Evolutionary conservation across 2,329 filamentous ascomycete genomes (phyloP).

Genomic region (Botryosphaeria dothidea): DNA sequence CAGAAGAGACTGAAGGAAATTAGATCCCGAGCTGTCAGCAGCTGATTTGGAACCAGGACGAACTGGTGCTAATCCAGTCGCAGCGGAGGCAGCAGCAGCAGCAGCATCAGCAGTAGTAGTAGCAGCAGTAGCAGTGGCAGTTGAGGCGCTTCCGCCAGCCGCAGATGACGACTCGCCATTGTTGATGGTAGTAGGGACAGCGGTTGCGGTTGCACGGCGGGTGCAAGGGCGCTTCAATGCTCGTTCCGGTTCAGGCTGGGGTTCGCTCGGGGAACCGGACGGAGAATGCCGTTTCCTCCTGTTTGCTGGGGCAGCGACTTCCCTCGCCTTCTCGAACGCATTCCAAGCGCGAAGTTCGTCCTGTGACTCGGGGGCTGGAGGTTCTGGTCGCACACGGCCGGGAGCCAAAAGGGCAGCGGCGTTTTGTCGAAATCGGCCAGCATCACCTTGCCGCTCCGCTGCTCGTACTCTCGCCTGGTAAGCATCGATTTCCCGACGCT

Average conservation of each 20-base stretch:
- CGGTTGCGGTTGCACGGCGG: conserved; percentile 61
- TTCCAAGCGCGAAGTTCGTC: conserved; percentile 89
- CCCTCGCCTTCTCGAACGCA: conserved; percentile 80
- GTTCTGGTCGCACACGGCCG: conserved; percentile 33
- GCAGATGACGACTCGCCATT: conserved; percentile 14
- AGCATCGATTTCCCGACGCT: conserved; percentile 62
- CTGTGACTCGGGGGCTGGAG: conserved; percentile 67
- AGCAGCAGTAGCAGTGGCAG: conserved; percentile 39
- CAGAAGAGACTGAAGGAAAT: conserved; percentile 79
- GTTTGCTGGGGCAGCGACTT: conserved; percentile 51
- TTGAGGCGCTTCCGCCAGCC: background rate
- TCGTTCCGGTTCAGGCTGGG: conserved; percentile 69
- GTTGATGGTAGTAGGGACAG: no score
- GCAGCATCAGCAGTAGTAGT: conserved; percentile 33
- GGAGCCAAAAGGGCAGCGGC: conserved; percentile 61
- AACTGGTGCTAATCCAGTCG: conserved; percentile 33
- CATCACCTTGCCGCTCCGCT: conserved; percentile 75
- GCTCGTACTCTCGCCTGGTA: conserved; percentile 86
- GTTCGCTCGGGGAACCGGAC: conserved; percentile 70
- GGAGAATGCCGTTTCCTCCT: conserved; percentile 77
- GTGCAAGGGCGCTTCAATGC: conserved; percentile 87
- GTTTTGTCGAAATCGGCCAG: conserved; percentile 69
- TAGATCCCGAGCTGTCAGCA: conserved; percentile 32
- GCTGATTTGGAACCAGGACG: conserved; percentile 31
- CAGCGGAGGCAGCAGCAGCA: no score